Base-by-base conservation (phyloP, 176 grass and related monocot species). In the Musa acuminata region DNA sequence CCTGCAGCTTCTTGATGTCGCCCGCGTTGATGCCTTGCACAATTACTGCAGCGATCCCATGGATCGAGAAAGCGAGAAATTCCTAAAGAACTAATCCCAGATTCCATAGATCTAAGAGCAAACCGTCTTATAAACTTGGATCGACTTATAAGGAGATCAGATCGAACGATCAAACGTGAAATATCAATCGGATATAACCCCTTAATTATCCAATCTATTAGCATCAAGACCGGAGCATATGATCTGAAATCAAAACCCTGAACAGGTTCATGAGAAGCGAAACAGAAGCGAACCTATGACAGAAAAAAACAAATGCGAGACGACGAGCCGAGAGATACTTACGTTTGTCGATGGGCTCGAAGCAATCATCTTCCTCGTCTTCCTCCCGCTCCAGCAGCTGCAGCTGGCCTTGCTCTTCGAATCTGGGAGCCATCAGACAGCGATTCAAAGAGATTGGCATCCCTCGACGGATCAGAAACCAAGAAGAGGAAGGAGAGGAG, bases 1-100 rank as follows among this genome's bases (percentile, higher is more conserved):
- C 90, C 87, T 98, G 86, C 62, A 98, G 86, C 84, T 98, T 98
- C 74, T 91, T 98, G 76, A 98, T 71, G 25, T 98, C 94, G 83
- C 90, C 94, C 59, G 88, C 80, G 76, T 93, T 98, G 80, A 91
- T 98, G 63, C 94, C 90, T 73, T 93, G 94, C 53, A 88, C 87
- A 51, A 93, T 98, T 82, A 98, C 94, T 98, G 86, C 35, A 77
- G 10, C 76, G 22, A 60, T 67, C 43, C 35, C 60, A 77, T 51
- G 11, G 50, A 73, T 73, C 21, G 6, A 52, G 25, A 20, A 80
- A 78, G 55, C 29, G 71, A 6, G 29, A 69, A 68, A 69, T 69
- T 69, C 16, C 67, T n/a, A 11, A 20, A 67, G 25, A 67, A 49
- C 35, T n/a, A 49, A 49, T 19, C 12, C 8, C 43, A 16, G 43